Base-by-base conservation (phyloP, 495 filamentous ascomycete species). In the Cryomyces antarcticus region DNA sequence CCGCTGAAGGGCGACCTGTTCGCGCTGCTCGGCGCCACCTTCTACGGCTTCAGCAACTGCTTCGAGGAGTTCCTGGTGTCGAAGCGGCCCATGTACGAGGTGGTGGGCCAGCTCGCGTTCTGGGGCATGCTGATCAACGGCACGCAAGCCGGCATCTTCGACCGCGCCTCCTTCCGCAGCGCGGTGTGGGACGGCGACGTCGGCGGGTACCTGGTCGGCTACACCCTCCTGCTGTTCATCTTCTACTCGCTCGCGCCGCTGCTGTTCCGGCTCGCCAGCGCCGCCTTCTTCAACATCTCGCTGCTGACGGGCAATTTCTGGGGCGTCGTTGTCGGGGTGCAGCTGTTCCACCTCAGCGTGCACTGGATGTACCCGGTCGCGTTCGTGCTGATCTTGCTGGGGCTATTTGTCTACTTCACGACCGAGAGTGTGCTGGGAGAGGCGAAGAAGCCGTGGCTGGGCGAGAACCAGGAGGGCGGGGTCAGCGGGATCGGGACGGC, bases 241-340 rank as follows among this genome's bases (percentile, higher is more conserved):
- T 97, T 97, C 66, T 97, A 97, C 64, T 75, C 75, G 7, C 67
- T 86, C 7, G 86, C 78, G 5, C 89, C 89, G 12, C 65, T 95
- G 39, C 64, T 96, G 48, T 75, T 95, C 62, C 80, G 89, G 28
- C 78, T 95, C 57, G 75, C 81, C 4, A 78, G 71, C 6, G 89
- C 89, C 0, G 89, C 88, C 13, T 94, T 97, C 64, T 94, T 95
- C 67, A 92, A 97, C 59, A 85, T 97, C 57, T 84, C 77, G 29
- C 65, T 97, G 54, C 67, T 97, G 41, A 97, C 92, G 13, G 81
- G 76, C 54, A 96, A 93, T 62, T 96, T 96, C 66, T 96, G 92
- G 88, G 84, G 84, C 52, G 81, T 92, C 28, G 73, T 84, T 47
- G 87, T 97, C 51, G 89, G 89, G 37, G 68, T 92, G 43, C 67